Evolutionary conservation across 2,329 filamentous ascomycete genomes (phyloP), one percentile per base, ranked within the genome.

Genomic region (Trichophyton simii): DNA sequence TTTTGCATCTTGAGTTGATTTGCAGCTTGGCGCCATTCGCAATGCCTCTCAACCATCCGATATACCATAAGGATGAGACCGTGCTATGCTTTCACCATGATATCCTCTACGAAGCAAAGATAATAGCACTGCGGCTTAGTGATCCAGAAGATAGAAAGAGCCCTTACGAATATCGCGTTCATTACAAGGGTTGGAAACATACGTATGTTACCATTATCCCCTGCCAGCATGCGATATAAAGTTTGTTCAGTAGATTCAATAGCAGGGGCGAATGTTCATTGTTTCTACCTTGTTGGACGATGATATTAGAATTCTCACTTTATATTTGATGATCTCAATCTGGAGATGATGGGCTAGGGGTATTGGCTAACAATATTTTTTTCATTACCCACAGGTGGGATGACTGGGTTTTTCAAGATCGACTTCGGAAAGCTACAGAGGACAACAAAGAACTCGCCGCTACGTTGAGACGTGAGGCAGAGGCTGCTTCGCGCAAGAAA

Each of bases 151-250:
- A 87, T 70, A 86, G 88, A 75, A 86, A 85, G 72, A 87, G 86
- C 64, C 84, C 87, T 38, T 91, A 85, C 71, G 85, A 90, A 72
- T 99, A 95, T 78, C 88, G 89, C 71, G 88, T 99, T 61, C 94
- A 99, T 76, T 99, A 99, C 79, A 97, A 97, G 76, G 94, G 94
- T 70, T 99, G 94, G 94, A 99, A 99, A 80, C 91, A 92, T 74
- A 96, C 91, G 82, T 88, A 78, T 77, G 85, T 85, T 25, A n/a
- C 25, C 28, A 1, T 36, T 36, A 18, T 3, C 7, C 15, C 36
- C 20, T 34, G 9, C 22, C 11, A 25, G 28, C 25, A 3, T 22
- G n/a, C 41, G 2, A 18, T 44, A n/a, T 28, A 9, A 4, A 20
- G 22, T 50, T 50, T 11, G 2, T 50, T 50, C 46, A 50, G 13